These are phyloP conservation scores for Talaromyces pinophilus DNA, from an alignment of 2,329 filamentous ascomycete species.

Conservation along the genomic window DNA sequence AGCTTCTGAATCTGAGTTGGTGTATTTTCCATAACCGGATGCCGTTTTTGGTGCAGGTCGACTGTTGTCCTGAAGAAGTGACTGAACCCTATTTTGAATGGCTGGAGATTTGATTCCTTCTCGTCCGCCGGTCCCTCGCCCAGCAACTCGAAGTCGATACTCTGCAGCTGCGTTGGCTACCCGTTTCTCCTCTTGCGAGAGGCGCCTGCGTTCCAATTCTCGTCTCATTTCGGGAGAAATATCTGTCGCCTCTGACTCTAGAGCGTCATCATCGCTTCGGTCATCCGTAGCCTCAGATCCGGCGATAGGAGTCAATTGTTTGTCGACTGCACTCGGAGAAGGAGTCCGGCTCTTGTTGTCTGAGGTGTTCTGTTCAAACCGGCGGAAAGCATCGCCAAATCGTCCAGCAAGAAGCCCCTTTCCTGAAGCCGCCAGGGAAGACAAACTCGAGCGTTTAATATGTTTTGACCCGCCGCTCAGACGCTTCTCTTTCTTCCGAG, in stretches of 20 bases:
- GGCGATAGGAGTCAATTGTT: conserved; percentile 66
- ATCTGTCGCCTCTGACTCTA: conserved; percentile 66
- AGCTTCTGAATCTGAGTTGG: conserved; percentile 54
- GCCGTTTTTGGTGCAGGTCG: conserved; percentile 68
- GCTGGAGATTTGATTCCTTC: conserved; percentile 68
- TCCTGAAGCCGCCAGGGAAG: conserved; percentile 66
- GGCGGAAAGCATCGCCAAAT: conserved; percentile 91
- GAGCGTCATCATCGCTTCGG: conserved; percentile 68
- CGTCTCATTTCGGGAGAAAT: conserved; percentile 84
- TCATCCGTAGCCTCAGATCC: conserved; percentile 73
- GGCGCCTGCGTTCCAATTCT: conserved; percentile 77
- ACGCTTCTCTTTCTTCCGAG: conserved; percentile 58
- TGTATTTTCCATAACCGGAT: conserved; percentile 86
- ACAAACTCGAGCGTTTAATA: conserved; percentile 71
- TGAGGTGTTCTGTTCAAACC: conserved; percentile 68
- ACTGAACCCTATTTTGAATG: conserved; percentile 90
- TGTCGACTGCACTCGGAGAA: conserved; percentile 48
- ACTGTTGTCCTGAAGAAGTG: conserved; percentile 73
- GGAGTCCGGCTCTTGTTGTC: conserved; percentile 37
- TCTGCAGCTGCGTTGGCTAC: conserved; percentile 87
- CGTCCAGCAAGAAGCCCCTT: conserved; percentile 83
- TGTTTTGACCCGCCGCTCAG: conserved; percentile 58
- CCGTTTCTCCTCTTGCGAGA: conserved; percentile 84
- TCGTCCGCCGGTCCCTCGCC: conserved; percentile 53
- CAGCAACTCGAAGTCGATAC: conserved; percentile 74